phyloP scores from a whole-genome alignment of 2,329 filamentous ascomycete species.

The Alternaria metachromatica region DNA sequence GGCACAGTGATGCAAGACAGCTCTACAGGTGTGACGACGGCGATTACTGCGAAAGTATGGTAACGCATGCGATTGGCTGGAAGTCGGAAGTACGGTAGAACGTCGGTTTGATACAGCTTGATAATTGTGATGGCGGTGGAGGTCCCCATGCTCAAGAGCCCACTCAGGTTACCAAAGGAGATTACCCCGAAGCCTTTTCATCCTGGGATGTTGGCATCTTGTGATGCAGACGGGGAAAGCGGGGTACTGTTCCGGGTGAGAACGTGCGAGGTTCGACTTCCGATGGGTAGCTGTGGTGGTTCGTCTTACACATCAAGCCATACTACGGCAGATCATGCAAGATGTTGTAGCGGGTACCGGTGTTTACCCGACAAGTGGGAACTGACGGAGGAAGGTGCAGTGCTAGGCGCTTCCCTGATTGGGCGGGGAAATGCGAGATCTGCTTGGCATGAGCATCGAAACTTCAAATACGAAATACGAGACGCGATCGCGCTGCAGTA shows the following conservation, averaged over 20 bases:
- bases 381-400: background rate
- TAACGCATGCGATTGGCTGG: conserved; percentile 2
- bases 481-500: background rate
- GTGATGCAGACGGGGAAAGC: conserved; percentile 23
- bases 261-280: conserved; percentile 16
- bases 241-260: conserved; percentile 34
- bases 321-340: conserved; percentile 5
- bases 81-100: conserved; percentile 2
- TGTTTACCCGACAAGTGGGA: background rate
- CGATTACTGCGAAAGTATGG: background rate
- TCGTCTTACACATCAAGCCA: conserved; percentile 5
- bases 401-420: conserved; percentile 11
- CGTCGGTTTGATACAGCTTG: background rate
- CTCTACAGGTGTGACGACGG: background rate
- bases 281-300: background rate
- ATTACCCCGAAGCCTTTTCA: conserved; percentile 4
- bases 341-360: background rate
- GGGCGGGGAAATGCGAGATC: conserved; percentile 19
- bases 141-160: background rate
- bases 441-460: conserved; percentile 11
- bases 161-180: conserved; percentile 1
- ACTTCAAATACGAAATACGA: background rate
- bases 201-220: background rate
- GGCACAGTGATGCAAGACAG: background rate
- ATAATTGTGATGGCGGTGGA: background rate